phyloP scores from a whole-genome alignment of 2,329 filamentous ascomycete genomes.

The Fusarium sp. region DNA sequence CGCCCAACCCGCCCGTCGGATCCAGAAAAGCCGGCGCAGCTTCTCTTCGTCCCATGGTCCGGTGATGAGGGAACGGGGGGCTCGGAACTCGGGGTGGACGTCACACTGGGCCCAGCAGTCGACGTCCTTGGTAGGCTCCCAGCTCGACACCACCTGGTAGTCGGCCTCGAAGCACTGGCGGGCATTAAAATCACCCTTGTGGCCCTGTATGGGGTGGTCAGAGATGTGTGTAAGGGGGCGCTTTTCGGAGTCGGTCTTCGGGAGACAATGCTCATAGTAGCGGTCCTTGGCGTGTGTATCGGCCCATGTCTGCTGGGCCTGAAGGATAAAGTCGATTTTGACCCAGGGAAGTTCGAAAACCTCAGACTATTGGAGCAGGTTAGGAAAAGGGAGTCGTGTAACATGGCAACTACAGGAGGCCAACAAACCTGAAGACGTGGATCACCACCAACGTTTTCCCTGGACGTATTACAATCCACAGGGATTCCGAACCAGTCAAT shows the following conservation, averaged over 20 bases:
- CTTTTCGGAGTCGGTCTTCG: conserved; percentile 20
- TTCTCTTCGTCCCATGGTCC: conserved; percentile 55
- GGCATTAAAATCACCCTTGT: conserved; percentile 45
- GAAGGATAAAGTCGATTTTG: conserved; percentile 57
- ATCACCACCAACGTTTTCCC: conserved; percentile 46
- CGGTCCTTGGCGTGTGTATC: conserved; percentile 49
- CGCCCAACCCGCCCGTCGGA: conserved; percentile 52
- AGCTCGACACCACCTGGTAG: conserved; percentile 43
- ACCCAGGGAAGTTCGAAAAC: conserved; percentile 58
- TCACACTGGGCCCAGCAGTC: conserved; percentile 45
- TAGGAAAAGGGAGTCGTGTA: background rate
- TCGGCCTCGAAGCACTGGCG: conserved; percentile 51
- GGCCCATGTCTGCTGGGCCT: conserved; percentile 60
- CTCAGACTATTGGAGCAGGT: conserved; percentile 47
- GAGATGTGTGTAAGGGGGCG: conserved; percentile 13
- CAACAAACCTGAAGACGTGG: conserved; percentile 56
- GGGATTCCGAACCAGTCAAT: conserved; percentile 50
- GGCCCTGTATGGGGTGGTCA: conserved; percentile 38
- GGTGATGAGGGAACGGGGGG: conserved; percentile 53
- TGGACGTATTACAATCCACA: background rate
- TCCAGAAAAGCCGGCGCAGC: conserved; percentile 58
- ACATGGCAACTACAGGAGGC: background rate
- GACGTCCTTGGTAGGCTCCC: conserved; percentile 35
- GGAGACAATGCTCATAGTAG: conserved; percentile 48
- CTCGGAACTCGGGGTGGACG: conserved; percentile 52